Percentiles rank a stretch among this genome's conserved stretches.
phyloP scores from a whole-genome alignment of 2,329 filamentous ascomycete genomes.

The Thielaviopsis cerberus region DNA sequence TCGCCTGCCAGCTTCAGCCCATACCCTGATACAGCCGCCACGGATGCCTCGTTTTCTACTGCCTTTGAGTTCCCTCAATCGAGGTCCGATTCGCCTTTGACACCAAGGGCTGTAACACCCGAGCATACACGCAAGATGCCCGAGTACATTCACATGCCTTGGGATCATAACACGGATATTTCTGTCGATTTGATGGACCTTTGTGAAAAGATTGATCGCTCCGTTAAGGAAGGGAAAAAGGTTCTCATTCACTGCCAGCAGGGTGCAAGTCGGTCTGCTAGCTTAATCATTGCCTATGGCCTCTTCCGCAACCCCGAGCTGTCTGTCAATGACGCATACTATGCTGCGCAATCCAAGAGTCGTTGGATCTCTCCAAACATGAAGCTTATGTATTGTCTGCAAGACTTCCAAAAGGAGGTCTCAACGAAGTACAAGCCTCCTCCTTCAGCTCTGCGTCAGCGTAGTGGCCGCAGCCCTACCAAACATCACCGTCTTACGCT shows the following conservation, averaged over 20 bases:
- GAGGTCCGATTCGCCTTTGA: slow-evolving; percentile 29
- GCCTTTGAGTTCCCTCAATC: slow-evolving; percentile 16
- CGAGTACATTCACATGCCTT: slow-evolving; percentile 73
- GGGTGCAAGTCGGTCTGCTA: slow-evolving; percentile 68
- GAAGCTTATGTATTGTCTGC: slow-evolving; percentile 76
- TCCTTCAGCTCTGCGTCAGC: slow-evolving; percentile 29
- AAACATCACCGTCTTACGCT: slow-evolving; percentile 43
- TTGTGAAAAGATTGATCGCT: slow-evolving; percentile 57
- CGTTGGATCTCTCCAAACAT: slow-evolving; percentile 83
- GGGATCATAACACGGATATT: slow-evolving; percentile 81
- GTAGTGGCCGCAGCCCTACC: slow-evolving; percentile 34
- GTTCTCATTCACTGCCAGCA: slow-evolving; percentile 75
- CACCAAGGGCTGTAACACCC: slow-evolving; percentile 32
- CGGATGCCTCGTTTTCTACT: slow-evolving; percentile 28
- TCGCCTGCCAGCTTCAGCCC: slow-evolving; percentile 24
- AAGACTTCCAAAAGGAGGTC: slow-evolving; percentile 56
- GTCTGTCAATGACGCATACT: slow-evolving; percentile 68
- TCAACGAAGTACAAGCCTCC: slow-evolving; percentile 29
- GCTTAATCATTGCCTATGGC: slow-evolving; percentile 71
- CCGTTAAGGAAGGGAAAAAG: slow-evolving; percentile 54
- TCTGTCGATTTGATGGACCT: slow-evolving; percentile 56
- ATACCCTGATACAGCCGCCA: slow-evolving; percentile 35
- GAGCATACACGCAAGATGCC: slow-evolving; percentile 28
- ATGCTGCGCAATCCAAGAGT: slow-evolving; percentile 62
- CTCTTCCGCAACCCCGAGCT: slow-evolving; percentile 60